These are phyloP conservation scores for Arthrobotrys sinensis DNA, from an alignment of 2,329 filamentous ascomycete species.

Conservation along the genomic window DNA sequence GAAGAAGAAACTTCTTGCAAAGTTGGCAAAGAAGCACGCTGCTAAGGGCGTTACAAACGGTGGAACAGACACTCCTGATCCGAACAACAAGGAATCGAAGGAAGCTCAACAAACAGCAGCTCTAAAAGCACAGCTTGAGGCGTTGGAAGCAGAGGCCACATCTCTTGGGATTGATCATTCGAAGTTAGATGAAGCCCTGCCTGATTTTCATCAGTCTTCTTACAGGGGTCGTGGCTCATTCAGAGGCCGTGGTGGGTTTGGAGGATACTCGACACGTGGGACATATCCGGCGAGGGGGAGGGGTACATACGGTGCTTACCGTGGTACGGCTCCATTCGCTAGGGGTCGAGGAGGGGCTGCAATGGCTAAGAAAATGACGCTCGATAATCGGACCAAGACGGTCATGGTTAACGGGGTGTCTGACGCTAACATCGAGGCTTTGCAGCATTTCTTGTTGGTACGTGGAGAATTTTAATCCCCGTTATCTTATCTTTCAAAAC, in stretches of 20 bases:
- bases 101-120: slow-evolving; percentile 73
- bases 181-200: slow-evolving; percentile 69
- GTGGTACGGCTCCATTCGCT: slow-evolving; percentile 69
- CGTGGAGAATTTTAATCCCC: slow-evolving; percentile 65
- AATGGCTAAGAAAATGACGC: slow-evolving; percentile 72
- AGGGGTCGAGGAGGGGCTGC: slow-evolving; percentile 65
- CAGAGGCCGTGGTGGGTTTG: slow-evolving; percentile 66
- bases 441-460: slow-evolving; percentile 81
- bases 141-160: slow-evolving; percentile 80
- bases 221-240: slow-evolving; percentile 68
- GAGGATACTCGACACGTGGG: slow-evolving; percentile 64
- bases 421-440: slow-evolving; percentile 76
- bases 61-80: slow-evolving; percentile 29
- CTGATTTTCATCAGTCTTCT: slow-evolving; percentile 63
- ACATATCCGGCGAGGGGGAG: slow-evolving; percentile 66
- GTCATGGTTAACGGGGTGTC: slow-evolving; percentile 78
- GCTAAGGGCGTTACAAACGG: slow-evolving; percentile 60
- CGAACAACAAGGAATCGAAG: slow-evolving; percentile 63
- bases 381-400: slow-evolving; percentile 82
- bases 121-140: slow-evolving; percentile 80
- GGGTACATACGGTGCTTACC: slow-evolving; percentile 68
- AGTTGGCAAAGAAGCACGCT: slow-evolving; percentile 73
- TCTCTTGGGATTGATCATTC: slow-evolving; percentile 78
- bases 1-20: slow-evolving; percentile 75
- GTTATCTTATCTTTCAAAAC: slow-evolving; percentile 40